Evolutionary conservation across 345 rosid species (phyloP).

Genomic region (Brassica incana): DNA sequence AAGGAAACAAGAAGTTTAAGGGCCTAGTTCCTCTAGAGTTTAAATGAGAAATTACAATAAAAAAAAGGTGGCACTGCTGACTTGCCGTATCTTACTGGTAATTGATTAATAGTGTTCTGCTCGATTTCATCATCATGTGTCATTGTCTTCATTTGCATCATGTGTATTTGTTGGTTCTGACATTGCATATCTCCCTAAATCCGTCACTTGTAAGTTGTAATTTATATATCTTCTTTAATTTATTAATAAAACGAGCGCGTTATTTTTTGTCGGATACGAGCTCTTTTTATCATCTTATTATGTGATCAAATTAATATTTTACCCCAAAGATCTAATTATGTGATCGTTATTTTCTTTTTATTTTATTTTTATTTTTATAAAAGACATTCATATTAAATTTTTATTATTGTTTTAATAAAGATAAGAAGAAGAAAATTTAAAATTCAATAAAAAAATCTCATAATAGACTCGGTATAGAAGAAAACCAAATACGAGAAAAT

Average conservation of each 20-base stretch:
- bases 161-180: slow-evolving; percentile 23
- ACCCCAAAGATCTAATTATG: not conserved
- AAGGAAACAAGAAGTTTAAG: not conserved
- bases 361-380: too few relatives aligned
- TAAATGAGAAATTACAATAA: not conserved
- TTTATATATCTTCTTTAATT: slow-evolving; percentile 4
- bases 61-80: slow-evolving; percentile 23
- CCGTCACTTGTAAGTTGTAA: not conserved
- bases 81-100: slow-evolving; percentile 38
- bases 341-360: not conserved
- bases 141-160: slow-evolving; percentile 34
- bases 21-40: not conserved
- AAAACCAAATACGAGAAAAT: too few relatives aligned
- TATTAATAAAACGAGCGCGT: not conserved
- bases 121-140: slow-evolving; percentile 30
- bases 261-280: not conserved
- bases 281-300: not conserved
- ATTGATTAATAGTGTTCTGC: slow-evolving; percentile 14
- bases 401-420: too few relatives aligned
- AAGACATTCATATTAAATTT: too few relatives aligned
- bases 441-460: too few relatives aligned
- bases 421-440: too few relatives aligned
- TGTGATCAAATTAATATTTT: not conserved
- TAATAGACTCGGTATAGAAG: too few relatives aligned
- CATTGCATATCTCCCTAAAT: slow-evolving; percentile 14